Base-by-base conservation (phyloP, 139 green algal species). In the Zygnema circumcarinatum region DNA sequence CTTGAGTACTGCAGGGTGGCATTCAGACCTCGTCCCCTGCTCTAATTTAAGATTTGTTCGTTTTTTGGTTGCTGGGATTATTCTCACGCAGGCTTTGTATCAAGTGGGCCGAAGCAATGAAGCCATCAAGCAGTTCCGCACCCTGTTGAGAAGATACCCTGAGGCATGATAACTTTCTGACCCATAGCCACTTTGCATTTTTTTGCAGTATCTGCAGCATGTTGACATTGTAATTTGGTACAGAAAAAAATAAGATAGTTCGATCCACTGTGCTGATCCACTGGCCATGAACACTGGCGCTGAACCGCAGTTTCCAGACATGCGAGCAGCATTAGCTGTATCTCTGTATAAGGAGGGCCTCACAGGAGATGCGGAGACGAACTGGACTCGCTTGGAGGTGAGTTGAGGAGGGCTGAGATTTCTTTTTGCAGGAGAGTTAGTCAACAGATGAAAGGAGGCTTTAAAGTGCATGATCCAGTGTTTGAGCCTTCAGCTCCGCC, bases 221-320 rank as follows among this genome's bases (percentile, higher is more conserved):
- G n/a, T n/a, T n/a, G n/a, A n/a, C n/a, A n/a, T n/a, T n/a, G n/a
- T n/a, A n/a, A n/a, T n/a, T n/a, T n/a, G n/a, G n/a, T n/a, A n/a
- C n/a, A n/a, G n/a, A n/a, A n/a, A n/a, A n/a, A n/a, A n/a, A n/a
- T n/a, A n/a, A n/a, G n/a, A n/a, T n/a, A n/a, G n/a, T n/a, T n/a
- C n/a, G n/a, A n/a, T n/a, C n/a, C n/a, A n/a, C n/a, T n/a, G n/a
- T n/a, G n/a, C n/a, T n/a, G n/a, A n/a, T n/a, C n/a, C n/a, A n/a
- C n/a, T n/a, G n/a, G n/a, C n/a, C n/a, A n/a, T n/a, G n/a, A n/a
- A n/a, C n/a, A n/a, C n/a, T n/a, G n/a, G n/a, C n/a, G n/a, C n/a
- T n/a, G n/a, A n/a, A n/a, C n/a, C n/a, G n/a, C 84, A 89, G 87
- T 92, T 92, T 83, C 79, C 78, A 2, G 88, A 92, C 88, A 86